phyloP scores from a whole-genome alignment of 371 early-diverging fungal genomes.

The Lichtheimia corymbifera region DNA sequence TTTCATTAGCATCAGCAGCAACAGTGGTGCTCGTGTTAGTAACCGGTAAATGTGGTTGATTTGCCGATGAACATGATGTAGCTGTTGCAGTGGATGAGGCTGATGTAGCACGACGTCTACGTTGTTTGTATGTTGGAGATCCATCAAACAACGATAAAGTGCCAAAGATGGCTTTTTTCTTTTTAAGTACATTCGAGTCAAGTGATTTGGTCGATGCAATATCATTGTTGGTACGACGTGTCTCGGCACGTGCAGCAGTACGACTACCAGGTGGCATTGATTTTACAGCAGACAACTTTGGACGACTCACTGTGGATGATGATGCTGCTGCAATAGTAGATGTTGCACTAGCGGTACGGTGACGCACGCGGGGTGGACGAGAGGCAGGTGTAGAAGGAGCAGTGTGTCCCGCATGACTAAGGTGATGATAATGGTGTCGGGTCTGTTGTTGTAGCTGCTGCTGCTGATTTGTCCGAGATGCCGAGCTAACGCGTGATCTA shows the following conservation, averaged over 20 bases:
- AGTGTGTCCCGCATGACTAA: constrained; percentile 11
- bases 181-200: constrained; percentile 40
- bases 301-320: neutral
- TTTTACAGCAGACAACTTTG: neutral
- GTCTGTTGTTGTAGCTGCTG: constrained; percentile 14
- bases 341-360: neutral
- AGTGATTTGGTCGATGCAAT: constrained; percentile 15
- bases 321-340: neutral
- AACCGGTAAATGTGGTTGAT: constrained; percentile 3
- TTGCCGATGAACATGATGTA: constrained; percentile 31
- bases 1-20: too few species aligned
- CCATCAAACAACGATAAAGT: constrained; percentile 69
- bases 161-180: constrained; percentile 54
- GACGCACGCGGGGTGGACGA: constrained; percentile 1
- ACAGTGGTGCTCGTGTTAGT: too few species aligned
- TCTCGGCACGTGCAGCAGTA: neutral
- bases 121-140: constrained; percentile 72
- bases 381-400: neutral
- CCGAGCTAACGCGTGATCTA: constrained; percentile 37
- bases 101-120: constrained; percentile 66
- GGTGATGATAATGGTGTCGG: constrained; percentile 6
- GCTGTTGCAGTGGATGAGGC: constrained; percentile 26
- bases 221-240: constrained; percentile 2
- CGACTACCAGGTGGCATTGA: neutral
- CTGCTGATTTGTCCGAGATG: constrained; percentile 5